Conservation (phyloP, 306 rosid species). For the Castanea sativa region DNA sequence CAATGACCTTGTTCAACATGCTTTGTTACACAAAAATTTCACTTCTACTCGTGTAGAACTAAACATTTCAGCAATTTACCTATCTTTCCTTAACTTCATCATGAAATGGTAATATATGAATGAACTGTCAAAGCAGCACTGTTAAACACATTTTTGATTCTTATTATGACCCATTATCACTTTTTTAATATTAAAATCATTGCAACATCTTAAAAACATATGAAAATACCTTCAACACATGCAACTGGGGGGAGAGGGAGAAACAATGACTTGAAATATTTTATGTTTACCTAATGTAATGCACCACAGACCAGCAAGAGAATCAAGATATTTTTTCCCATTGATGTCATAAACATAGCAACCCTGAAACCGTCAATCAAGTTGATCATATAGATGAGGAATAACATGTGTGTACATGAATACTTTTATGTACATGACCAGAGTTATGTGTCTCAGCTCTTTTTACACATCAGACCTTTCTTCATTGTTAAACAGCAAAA, state of each 20-base stretch:
- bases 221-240: background rate
- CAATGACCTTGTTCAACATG: background rate
- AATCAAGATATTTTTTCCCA: conserved; percentile 86
- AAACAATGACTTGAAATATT: background rate
- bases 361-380: conserved; percentile 60
- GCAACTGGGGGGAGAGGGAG: background rate
- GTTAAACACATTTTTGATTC: background rate
- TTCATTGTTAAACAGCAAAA: background rate
- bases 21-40: background rate
- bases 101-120: background rate
- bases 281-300: conserved; percentile 55
- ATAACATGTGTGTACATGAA: background rate
- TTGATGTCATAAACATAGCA: conserved; percentile 76
- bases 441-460: background rate
- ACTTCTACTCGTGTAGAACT: background rate
- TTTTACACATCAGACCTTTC: conserved; percentile 3
- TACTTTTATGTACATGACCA: background rate
- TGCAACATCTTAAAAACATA: background rate
- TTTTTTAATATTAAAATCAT: conserved; percentile 5
- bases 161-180: background rate
- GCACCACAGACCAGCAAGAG: conserved; percentile 97
- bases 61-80: conserved; percentile 2
- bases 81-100: background rate
- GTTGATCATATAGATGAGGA: conserved; percentile 7
- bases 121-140: background rate